Evolutionary conservation across 371 early-diverging fungal genomes (phyloP).

Genomic region (Encephalitozoon romaleae): DNA sequence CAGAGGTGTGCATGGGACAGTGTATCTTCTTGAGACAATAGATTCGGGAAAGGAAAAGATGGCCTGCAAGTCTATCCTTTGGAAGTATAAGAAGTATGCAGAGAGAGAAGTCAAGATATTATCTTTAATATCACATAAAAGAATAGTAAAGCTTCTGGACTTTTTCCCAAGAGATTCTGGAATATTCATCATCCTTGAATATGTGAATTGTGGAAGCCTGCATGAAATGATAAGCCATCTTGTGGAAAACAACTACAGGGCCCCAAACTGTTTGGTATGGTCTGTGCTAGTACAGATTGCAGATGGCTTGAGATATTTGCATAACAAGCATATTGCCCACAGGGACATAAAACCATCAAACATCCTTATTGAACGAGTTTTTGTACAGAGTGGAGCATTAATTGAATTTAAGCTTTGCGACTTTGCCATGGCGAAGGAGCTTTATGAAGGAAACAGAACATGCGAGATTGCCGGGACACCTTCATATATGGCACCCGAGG

Average conservation of each 20-base stretch:
- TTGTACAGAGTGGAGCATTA: background rate
- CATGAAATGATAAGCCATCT: slow-evolving; percentile 69
- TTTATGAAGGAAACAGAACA: background rate
- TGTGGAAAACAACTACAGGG: slow-evolving; percentile 65
- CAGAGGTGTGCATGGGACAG: slow-evolving; percentile 56
- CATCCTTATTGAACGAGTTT: slow-evolving; percentile 70
- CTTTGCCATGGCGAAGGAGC: slow-evolving; percentile 46
- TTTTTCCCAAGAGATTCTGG: slow-evolving; percentile 63
- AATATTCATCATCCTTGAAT: slow-evolving; percentile 76
- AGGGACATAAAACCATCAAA: slow-evolving; percentile 90
- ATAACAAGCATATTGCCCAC: slow-evolving; percentile 83
- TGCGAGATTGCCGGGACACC: slow-evolving; percentile 51
- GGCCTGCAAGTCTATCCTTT: slow-evolving; percentile 49
- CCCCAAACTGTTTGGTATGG: slow-evolving; percentile 68
- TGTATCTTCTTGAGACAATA: slow-evolving; percentile 41
- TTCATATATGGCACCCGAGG: slow-evolving; percentile 59
- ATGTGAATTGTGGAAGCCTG: slow-evolving; percentile 72
- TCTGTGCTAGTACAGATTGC: slow-evolving; percentile 73
- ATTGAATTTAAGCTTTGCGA: slow-evolving; percentile 59
- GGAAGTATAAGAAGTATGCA: slow-evolving; percentile 46
- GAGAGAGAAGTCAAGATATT: slow-evolving; percentile 77
- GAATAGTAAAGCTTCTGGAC: slow-evolving; percentile 77
- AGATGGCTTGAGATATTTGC: slow-evolving; percentile 80
- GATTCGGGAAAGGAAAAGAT: slow-evolving; percentile 7
- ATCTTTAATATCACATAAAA: slow-evolving; percentile 74